Evolutionary conservation across 768 basidiomycete genomes (phyloP).

Genomic region (Daedalea quercina): DNA sequence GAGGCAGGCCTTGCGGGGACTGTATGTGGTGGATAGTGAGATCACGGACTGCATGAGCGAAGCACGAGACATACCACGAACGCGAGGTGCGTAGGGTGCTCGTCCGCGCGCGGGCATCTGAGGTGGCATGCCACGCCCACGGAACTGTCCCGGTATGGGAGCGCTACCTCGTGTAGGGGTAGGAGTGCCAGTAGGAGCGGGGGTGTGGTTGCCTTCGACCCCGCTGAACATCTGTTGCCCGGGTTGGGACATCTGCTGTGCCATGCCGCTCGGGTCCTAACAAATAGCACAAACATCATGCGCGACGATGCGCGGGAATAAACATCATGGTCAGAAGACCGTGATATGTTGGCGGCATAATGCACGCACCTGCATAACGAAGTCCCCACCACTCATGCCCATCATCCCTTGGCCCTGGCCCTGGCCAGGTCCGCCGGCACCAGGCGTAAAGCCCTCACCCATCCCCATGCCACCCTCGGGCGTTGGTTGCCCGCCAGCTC

Average conservation of each 20-base stretch:
- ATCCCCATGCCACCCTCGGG: slow-evolving; percentile 26
- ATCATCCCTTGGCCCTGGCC: slow-evolving; percentile 52
- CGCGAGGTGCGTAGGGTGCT: slow-evolving; percentile 33
- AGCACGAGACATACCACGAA: slow-evolving; percentile 29
- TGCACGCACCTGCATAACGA: slow-evolving; percentile 62
- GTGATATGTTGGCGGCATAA: background rate
- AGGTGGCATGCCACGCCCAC: slow-evolving; percentile 37
- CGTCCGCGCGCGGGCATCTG: slow-evolving; percentile 32
- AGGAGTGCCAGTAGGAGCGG: slow-evolving; percentile 30
- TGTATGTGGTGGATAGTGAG: slow-evolving; percentile 8
- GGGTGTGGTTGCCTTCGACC: slow-evolving; percentile 49
- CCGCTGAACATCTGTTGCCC: slow-evolving; percentile 59
- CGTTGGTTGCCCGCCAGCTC: slow-evolving; percentile 10
- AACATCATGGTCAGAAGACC: no score
- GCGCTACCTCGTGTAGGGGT: slow-evolving; percentile 17
- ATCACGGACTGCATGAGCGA: background rate
- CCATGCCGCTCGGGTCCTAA: slow-evolving; percentile 48
- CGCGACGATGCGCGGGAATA: no score
- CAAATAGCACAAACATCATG: background rate
- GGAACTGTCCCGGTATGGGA: slow-evolving; percentile 32
- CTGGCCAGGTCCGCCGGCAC: slow-evolving; percentile 33
- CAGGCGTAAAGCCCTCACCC: slow-evolving; percentile 33
- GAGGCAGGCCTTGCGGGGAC: slow-evolving; percentile 72
- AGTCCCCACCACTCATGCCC: slow-evolving; percentile 65
- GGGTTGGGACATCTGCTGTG: slow-evolving; percentile 35